Base-by-base conservation (phyloP, 768 basidiomycete genomes). In the Phanerochaete sordida region DNA sequence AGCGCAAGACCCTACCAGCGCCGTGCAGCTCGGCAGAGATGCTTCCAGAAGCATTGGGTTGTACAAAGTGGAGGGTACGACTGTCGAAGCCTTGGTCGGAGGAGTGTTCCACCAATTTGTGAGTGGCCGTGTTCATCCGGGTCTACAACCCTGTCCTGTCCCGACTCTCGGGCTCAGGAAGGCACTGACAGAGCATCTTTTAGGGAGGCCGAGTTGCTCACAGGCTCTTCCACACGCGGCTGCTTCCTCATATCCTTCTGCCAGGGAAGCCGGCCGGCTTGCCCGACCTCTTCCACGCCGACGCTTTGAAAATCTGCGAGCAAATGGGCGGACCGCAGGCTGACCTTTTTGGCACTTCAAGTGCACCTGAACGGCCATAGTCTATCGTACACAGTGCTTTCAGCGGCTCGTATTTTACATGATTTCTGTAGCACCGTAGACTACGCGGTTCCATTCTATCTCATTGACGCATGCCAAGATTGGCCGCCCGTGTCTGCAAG, bases 91-190 rank as follows among this genome's bases (percentile, higher is more conserved):
- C 2, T 77, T 91, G 16, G 72, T 92, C 30, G 91, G 91, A 24
- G 89, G 85, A 6, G 80, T 92, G 13, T 91, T 85, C 66, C 84
- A 87, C 66, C 90, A 94, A 76, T 90, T 86, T 71, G 91, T 93
- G 67, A 60, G 90, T 78, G 55, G 37, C 39, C 39, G 19, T 19
- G 39, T 19, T 43, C 39, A 43, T 19, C 5, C 39, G 39, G 19
- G 19, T 43, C 39, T 54, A 13, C 37, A 26, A 44, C 21, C 30
- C 43, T 15, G 6, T 56, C 12, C 19, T 44, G 33, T 50, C 39
- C 19, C 23, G 49, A 4, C 13, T 21, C 8, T 9, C 53, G 15
- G n/a, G 50, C 53, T 33, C 27, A 9, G 27, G 39, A 9, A 47
- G 13, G 47, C 13, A 28, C 24, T 26, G 24, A 48, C 23, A 48